Evolutionary conservation across 352 stramenopile genomes (phyloP).

Genomic region (Globisporangium parvum): DNA sequence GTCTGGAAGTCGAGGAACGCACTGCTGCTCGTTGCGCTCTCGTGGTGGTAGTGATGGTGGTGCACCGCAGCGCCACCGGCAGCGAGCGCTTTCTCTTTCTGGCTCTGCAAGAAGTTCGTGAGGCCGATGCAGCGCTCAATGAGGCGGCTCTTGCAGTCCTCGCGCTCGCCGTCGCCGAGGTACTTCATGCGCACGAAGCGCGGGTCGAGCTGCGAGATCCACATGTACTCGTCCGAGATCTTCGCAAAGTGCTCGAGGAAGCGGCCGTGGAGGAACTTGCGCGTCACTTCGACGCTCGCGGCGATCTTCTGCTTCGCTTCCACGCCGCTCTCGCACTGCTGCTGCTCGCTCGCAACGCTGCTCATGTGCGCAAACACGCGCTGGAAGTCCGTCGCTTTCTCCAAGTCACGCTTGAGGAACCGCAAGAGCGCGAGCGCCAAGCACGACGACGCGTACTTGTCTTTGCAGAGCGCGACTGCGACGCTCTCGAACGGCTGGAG

Average conservation of each 20-base stretch:
- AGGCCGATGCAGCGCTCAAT: constrained; percentile 36
- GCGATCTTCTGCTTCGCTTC: constrained; percentile 23
- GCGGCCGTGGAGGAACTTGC: constrained; percentile 30
- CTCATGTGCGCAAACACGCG: constrained; percentile 27
- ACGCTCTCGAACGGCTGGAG: constrained; percentile 47
- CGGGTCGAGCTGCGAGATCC: constrained; percentile 43
- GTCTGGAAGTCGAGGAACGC: constrained; percentile 35
- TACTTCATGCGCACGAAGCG: constrained; percentile 48
- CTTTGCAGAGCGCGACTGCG: constrained; percentile 29
- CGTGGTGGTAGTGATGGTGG: constrained; percentile 5
- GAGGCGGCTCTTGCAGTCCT: constrained; percentile 28
- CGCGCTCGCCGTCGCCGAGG: constrained; percentile 34
- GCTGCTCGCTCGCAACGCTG: not conserved
- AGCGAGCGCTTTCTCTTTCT: constrained; percentile 20
- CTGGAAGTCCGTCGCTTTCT: constrained; percentile 38
- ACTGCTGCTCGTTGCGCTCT: constrained; percentile 18
- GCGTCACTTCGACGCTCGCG: constrained; percentile 23
- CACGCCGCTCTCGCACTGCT: not conserved
- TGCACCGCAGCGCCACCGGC: constrained; percentile 1
- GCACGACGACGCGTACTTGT: constrained; percentile 35
- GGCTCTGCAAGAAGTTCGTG: constrained; percentile 33
- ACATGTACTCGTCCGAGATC: constrained; percentile 33
- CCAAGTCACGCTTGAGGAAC: constrained; percentile 40
- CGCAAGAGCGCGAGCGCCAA: constrained; percentile 34
- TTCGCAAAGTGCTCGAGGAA: constrained; percentile 32